A percentile compares a stretch with the other conserved stretches of the same genome.
Evolutionary conservation across 176 grass and related monocot genomes (phyloP).

Genomic region (Lolium rigidum): DNA sequence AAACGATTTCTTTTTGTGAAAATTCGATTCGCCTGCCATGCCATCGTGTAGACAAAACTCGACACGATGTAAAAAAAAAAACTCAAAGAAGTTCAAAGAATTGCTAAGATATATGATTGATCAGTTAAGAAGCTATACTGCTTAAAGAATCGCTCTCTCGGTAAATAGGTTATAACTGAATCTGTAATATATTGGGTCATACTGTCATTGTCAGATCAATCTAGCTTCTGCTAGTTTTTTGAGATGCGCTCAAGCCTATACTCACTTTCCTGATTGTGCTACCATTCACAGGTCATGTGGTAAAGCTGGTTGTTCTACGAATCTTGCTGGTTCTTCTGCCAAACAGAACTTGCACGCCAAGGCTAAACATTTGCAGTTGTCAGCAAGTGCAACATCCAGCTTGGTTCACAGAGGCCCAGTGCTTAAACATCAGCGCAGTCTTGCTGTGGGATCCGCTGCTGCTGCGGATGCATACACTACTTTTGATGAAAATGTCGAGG

Average conservation of each 20-base stretch:
- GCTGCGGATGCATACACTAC: slow-evolving; percentile 39
- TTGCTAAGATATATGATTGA: not conserved
- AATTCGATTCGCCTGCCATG: not conserved
- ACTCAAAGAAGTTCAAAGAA: not conserved
- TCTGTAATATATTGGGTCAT: not conserved
- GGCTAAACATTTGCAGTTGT: slow-evolving; percentile 38
- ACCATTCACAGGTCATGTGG: slow-evolving; percentile 36
- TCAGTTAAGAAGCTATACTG: not conserved
- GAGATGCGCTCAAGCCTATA: not conserved
- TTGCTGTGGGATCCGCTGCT: slow-evolving; percentile 42
- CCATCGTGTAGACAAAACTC: no score
- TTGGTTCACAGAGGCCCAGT: slow-evolving; percentile 36
- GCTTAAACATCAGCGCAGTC: slow-evolving; percentile 20
- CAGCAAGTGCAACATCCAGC: slow-evolving; percentile 32
- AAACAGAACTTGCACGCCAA: slow-evolving; percentile 26
- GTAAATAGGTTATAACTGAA: no score
- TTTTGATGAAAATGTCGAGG: slow-evolving; percentile 44
- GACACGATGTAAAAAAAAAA: no score
- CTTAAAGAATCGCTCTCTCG: not conserved
- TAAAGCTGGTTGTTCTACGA: slow-evolving; percentile 12
- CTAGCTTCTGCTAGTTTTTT: no score
- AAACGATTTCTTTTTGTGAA: no score
- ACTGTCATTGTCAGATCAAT: not conserved
- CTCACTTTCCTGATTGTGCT: slow-evolving; percentile 27
- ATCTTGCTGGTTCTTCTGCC: not conserved